Evolutionary conservation across 164 flowering plant species (phyloP), one percentile per base, ranked within the genome.

Genomic region (Annona squamosa): DNA sequence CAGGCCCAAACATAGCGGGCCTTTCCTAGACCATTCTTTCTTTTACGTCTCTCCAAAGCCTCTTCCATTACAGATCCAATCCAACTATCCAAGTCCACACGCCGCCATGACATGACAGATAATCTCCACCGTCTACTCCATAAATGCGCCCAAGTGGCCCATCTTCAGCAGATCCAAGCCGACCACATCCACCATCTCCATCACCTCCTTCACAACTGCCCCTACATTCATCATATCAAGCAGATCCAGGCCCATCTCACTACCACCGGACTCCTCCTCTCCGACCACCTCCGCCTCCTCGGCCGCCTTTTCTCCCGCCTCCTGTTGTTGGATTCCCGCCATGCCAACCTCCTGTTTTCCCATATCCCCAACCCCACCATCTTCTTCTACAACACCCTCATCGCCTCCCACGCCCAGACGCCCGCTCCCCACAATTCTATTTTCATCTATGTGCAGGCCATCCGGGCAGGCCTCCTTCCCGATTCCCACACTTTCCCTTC

Each of bases 321-420:
- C 52, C 46, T 63, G 52, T 41, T 74, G 46, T 41, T 74, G 26
- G 63, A 48, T 26, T 59, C 71, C 68, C 65, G 46, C 18, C 73
- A 72, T 64, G 65, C 81, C 56, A 47, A 63, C 12, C 76, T 77
- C 46, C 68, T 77, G 47, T 72, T 77, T 67, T 71, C 75, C 48
- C 75, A 57, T 48, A 70, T 79, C 62, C 74, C 57, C 57, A 57
- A 63, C 43, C 76, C 76, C 63, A 66, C 44, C 69, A 71, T 71
- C 59, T 79, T 79, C 71, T 70, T 76, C 70, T 73, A 46, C 72
- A 79, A 79, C 74, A 76, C 79, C 59, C 56, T 79, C 59, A 73
- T 79, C 26, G 73, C 63, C 52, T 76, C 74, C 46, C 61, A 73
- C 61, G 72, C 73, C 37, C 76, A 65, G 13, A 73, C 76, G 2